Evolutionary conservation across 768 basidiomycete genomes (phyloP).

Genomic region (Sistotremastrum suecicum): DNA sequence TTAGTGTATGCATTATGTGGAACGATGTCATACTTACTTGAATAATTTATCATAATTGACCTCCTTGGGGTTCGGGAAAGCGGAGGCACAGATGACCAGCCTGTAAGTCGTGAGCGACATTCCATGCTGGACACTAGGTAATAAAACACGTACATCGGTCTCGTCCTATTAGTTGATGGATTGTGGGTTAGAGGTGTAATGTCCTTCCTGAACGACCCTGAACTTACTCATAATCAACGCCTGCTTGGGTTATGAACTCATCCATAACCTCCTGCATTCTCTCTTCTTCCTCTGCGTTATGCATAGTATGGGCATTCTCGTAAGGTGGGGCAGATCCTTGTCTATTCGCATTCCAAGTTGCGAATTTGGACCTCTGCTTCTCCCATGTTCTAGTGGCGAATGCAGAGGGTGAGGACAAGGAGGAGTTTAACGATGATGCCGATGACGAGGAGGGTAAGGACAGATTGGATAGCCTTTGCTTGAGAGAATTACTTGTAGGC

Average conservation of each 20-base stretch:
- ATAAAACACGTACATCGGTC: slow-evolving; percentile 55
- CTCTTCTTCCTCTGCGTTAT: slow-evolving; percentile 20
- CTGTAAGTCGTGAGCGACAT: neutral
- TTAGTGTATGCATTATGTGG: slow-evolving; percentile 4
- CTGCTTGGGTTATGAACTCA: slow-evolving; percentile 75
- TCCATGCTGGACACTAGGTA: neutral
- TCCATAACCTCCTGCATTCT: slow-evolving; percentile 50
- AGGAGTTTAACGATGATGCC: slow-evolving; percentile 3
- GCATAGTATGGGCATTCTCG: neutral
- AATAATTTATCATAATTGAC: slow-evolving; percentile 69
- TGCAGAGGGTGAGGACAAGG: neutral
- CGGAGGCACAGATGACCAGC: slow-evolving; percentile 18
- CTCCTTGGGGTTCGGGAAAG: slow-evolving; percentile 63
- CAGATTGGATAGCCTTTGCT: slow-evolving; percentile 10
- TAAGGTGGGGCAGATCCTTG: neutral
- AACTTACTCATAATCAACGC: slow-evolving; percentile 78
- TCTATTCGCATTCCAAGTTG: slow-evolving; percentile 8
- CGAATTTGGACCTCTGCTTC: slow-evolving; percentile 22
- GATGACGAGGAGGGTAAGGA: slow-evolving; percentile 7
- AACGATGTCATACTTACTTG: slow-evolving; percentile 31
- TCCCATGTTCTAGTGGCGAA: slow-evolving; percentile 40
- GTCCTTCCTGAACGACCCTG: neutral
- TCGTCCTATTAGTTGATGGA: slow-evolving; percentile 37
- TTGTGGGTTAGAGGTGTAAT: neutral
- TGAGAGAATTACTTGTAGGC: slow-evolving; percentile 1